phyloP scores from a whole-genome alignment of 1,139 yeast genomes.

The Debaryomyces robertsiae region DNA sequence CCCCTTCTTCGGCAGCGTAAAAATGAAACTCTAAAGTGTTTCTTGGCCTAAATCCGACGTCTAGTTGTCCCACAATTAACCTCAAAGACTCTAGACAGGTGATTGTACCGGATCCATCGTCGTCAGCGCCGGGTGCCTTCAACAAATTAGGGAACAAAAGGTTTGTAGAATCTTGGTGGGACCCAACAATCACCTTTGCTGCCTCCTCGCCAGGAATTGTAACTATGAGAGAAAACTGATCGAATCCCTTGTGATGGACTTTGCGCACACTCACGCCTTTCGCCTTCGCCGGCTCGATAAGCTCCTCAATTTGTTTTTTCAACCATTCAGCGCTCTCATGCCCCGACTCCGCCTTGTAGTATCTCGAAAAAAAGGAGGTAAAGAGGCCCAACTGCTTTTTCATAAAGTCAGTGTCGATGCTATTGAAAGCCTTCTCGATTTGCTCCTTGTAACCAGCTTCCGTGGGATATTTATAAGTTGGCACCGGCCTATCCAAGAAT shows the following conservation, averaged over 20 bases:
- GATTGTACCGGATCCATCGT: conserved; percentile 87
- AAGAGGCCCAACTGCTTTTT: conserved; percentile 59
- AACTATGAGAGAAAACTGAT: conserved; percentile 45
- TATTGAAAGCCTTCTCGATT: conserved; percentile 43
- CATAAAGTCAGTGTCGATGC: conserved; percentile 50
- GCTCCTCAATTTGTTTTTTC: conserved; percentile 46
- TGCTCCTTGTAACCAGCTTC: conserved; percentile 36
- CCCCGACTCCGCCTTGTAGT: conserved; percentile 75
- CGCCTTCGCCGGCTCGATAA: conserved; percentile 42
- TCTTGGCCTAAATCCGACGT: conserved; percentile 52
- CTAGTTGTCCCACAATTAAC: conserved; percentile 44
- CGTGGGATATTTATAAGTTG: conserved; percentile 59
- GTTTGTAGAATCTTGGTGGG: conserved; percentile 88
- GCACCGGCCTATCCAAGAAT: conserved; percentile 29
- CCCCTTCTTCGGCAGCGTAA: conserved; percentile 95
- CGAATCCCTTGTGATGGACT: conserved; percentile 44
- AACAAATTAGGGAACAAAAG: conserved; percentile 67
- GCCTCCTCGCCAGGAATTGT: conserved; percentile 41
- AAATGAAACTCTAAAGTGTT: conserved; percentile 90
- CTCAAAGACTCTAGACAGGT: conserved; percentile 78
- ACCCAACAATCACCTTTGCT: conserved; percentile 70
- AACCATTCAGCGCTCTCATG: conserved; percentile 76
- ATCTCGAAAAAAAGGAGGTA: conserved; percentile 76
- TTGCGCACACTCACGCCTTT: conserved; percentile 28
- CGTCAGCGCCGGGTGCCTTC: conserved; percentile 95